Conservation (phyloP, 2,329 filamentous ascomycete genomes). For the Xylaria sp. region DNA sequence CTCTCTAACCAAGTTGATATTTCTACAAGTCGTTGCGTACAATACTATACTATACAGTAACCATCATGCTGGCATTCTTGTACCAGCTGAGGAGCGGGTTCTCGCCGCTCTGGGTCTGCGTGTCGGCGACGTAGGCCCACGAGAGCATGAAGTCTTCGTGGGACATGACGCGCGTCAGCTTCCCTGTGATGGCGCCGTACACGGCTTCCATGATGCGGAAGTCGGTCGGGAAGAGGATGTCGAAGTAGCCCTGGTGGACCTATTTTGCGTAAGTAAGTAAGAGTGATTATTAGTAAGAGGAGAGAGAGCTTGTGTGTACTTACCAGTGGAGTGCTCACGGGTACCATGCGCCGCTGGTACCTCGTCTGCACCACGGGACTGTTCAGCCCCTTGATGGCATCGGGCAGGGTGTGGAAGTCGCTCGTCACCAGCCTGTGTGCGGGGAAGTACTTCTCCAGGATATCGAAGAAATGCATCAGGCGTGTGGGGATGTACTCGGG, state of each 20-base stretch:
- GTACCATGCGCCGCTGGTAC: conserved; percentile 86
- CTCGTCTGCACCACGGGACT: conserved; percentile 96
- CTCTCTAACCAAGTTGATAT: neutral
- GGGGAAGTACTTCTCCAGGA: conserved; percentile 88
- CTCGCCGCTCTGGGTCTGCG: conserved; percentile 87
- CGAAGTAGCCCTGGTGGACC: conserved; percentile 98
- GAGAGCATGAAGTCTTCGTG: conserved; percentile 91
- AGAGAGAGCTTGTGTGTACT: conserved; percentile 49
- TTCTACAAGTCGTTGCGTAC: neutral
- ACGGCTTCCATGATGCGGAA: conserved; percentile 91
- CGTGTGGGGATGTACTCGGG: conserved; percentile 96
- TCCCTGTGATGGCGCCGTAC: conserved; percentile 92
- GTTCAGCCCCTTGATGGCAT: conserved; percentile 85
- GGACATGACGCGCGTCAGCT: conserved; percentile 83
- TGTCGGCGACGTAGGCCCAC: conserved; percentile 92
- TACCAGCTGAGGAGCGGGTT: conserved; percentile 95
- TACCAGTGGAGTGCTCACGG: conserved; percentile 90
- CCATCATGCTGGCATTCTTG: conserved; percentile 92
- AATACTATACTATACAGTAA: conserved; percentile 48
- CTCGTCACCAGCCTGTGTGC: conserved; percentile 87
- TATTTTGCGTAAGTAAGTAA: conserved; percentile 49
- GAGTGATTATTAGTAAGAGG: neutral
- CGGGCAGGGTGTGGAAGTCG: conserved; percentile 88
- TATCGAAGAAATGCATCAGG: conserved; percentile 96
- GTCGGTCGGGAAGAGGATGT: conserved; percentile 97